Conservation (phyloP, 108 stramenopile species). For the Mayamaea pseudoterrestris region DNA sequence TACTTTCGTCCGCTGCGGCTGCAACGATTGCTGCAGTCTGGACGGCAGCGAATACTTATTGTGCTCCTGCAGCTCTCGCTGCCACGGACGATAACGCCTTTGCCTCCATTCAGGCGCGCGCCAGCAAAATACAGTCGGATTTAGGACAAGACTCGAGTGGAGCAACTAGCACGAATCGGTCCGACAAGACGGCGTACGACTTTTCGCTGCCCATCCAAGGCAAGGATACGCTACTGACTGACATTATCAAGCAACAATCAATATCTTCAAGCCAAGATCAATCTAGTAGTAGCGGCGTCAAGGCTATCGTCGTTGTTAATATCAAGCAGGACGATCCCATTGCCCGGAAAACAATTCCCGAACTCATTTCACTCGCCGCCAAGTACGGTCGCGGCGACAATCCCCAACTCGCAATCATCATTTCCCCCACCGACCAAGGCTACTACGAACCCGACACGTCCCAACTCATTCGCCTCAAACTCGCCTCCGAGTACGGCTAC, state of each 20-base stretch:
- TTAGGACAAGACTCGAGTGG: conserved; percentile 17
- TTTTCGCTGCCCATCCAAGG: conserved; percentile 61
- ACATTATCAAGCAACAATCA: conserved; percentile 40
- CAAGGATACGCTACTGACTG: conserved; percentile 22
- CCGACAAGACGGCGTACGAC: conserved; percentile 69
- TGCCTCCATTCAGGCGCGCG: conserved; percentile 58
- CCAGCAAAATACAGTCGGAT: conserved; percentile 34
- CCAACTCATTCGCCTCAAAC: conserved; percentile 66
- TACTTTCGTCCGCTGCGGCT: neutral
- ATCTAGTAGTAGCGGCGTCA: conserved; percentile 34
- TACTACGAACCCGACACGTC: conserved; percentile 89
- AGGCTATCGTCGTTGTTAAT: conserved; percentile 76
- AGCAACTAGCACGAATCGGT: conserved; percentile 5
- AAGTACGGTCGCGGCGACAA: conserved; percentile 60
- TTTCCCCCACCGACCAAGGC: conserved; percentile 82
- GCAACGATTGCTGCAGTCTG: neutral
- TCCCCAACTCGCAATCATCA: conserved; percentile 69
- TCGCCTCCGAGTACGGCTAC: conserved; percentile 82
- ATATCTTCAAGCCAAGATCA: conserved; percentile 27
- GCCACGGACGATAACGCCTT: conserved; percentile 28
- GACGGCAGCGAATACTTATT: neutral
- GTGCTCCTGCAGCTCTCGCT: neutral
- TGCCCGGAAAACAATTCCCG: conserved; percentile 78
- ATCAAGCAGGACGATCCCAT: conserved; percentile 87
- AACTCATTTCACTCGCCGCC: conserved; percentile 58